Evolutionary conservation across 192 early-diverging fungal genomes (phyloP).

Genomic region (Irineochytrium annulatum): DNA sequence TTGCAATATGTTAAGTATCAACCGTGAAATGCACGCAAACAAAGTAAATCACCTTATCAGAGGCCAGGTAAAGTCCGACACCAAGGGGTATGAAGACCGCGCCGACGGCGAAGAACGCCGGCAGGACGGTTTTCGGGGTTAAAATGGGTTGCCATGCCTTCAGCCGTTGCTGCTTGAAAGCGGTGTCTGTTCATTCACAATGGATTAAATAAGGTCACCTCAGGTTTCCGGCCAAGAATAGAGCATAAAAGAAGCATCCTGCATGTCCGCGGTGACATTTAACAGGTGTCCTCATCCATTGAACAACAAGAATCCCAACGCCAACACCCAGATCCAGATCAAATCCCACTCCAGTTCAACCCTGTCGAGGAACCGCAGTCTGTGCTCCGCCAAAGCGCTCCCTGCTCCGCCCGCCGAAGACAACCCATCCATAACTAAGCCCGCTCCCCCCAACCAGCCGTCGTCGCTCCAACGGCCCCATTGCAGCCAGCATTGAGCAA

Average conservation of each 20-base stretch:
- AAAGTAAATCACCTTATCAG: constrained; percentile 62
- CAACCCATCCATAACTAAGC: too few species aligned
- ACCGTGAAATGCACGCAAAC: neutral
- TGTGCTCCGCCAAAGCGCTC: neutral
- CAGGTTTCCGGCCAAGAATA: neutral
- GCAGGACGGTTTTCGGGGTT: constrained; percentile 96
- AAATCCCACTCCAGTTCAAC: neutral
- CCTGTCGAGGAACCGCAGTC: neutral
- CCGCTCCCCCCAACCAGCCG: too few species aligned
- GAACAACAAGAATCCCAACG: too few species aligned
- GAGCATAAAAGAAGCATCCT: too few species aligned
- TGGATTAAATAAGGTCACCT: neutral
- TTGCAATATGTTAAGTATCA: neutral
- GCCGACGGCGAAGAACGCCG: constrained; percentile 91
- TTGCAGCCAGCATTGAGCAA: too few species aligned
- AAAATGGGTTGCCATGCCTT: constrained; percentile 99
- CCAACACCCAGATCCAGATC: too few species aligned
- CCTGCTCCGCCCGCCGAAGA: too few species aligned
- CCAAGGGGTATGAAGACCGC: constrained; percentile 95
- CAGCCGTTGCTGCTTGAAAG: constrained; percentile 98
- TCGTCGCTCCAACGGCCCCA: too few species aligned
- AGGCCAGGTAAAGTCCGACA: constrained; percentile 82
- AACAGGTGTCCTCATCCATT: too few species aligned
- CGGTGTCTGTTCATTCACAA: constrained; percentile 64
- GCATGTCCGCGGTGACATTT: too few species aligned